Evolutionary conservation across 1,284 basidiomycete genomes (phyloP).

Genomic region (Cutaneotrichosporon sp.): DNA sequence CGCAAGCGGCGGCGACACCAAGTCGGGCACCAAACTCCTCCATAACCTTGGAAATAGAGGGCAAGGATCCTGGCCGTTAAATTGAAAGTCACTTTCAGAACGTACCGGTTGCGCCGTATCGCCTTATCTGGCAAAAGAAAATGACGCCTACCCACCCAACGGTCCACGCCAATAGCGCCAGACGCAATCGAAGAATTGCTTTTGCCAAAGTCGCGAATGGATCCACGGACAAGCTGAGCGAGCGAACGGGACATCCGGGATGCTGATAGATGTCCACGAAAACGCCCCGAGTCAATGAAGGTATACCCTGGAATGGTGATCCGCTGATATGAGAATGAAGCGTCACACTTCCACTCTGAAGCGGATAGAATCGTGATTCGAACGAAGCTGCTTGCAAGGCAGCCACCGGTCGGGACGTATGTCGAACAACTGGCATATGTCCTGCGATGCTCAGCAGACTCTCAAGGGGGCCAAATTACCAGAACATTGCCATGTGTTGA

Average conservation of each 20-base stretch:
- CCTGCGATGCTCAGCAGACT: slow-evolving; percentile 8
- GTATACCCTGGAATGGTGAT: slow-evolving; percentile 58
- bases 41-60: neutral
- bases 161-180: slow-evolving; percentile 63
- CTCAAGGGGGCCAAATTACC: slow-evolving; percentile 9
- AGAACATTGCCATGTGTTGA: slow-evolving; percentile 3
- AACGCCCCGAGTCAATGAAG: slow-evolving; percentile 17
- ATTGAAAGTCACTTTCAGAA: no score
- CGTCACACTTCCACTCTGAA: slow-evolving; percentile 49
- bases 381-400: slow-evolving; percentile 9
- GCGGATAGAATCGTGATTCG: slow-evolving; percentile 68
- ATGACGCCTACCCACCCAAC: slow-evolving; percentile 60
- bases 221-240: slow-evolving; percentile 58
- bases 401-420: slow-evolving; percentile 25
- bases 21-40: neutral
- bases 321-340: slow-evolving; percentile 64
- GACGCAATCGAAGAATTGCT: slow-evolving; percentile 65
- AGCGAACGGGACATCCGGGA: slow-evolving; percentile 46
- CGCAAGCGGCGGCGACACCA: neutral
- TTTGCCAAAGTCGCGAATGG: slow-evolving; percentile 65
- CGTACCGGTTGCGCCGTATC: neutral
- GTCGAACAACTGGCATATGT: slow-evolving; percentile 21
- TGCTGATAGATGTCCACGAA: slow-evolving; percentile 44
- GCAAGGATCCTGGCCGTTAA: neutral
- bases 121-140: slow-evolving; percentile 49